phyloP scores from a whole-genome alignment of 805 yeast genomes.

The Myxozyma sirexii region DNA sequence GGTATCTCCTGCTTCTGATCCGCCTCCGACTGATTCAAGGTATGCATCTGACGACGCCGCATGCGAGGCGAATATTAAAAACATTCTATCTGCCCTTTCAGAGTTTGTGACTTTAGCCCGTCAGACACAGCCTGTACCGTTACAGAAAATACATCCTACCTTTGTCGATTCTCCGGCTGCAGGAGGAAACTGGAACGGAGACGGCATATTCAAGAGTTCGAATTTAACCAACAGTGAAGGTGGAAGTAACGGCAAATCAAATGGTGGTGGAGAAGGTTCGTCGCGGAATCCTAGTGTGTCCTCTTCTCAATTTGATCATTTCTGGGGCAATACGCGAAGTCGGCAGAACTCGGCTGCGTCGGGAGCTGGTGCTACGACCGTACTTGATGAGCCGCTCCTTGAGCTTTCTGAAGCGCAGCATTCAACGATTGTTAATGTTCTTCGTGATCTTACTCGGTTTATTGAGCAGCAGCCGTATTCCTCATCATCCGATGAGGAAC shows the following conservation, averaged over 20 bases:
- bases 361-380: neutral
- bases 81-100: neutral
- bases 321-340: slow-evolving; percentile 8
- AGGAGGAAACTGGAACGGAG: slow-evolving; percentile 20
- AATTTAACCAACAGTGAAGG: neutral
- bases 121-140: slow-evolving; percentile 2
- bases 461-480: slow-evolving; percentile 22
- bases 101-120: slow-evolving; percentile 12
- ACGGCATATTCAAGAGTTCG: neutral
- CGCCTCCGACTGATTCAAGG: neutral
- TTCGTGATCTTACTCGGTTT: slow-evolving; percentile 22
- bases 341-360: slow-evolving; percentile 15
- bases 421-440: slow-evolving; percentile 4
- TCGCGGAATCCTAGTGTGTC: slow-evolving; percentile 5
- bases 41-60: slow-evolving; percentile 5
- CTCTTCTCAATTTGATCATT: slow-evolving; percentile 5
- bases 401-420: slow-evolving; percentile 14
- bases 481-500: slow-evolving; percentile 13
- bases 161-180: slow-evolving; percentile 6
- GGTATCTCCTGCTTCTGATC: neutral
- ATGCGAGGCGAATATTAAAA: neutral
- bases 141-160: neutral
- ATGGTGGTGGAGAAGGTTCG: neutral
- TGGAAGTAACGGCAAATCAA: neutral
- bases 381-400: slow-evolving; percentile 18